Evolutionary conservation across 1,139 yeast genomes (phyloP), one percentile per base, ranked within the genome.

Genomic region (Meyerozyma guilliermondii): DNA sequence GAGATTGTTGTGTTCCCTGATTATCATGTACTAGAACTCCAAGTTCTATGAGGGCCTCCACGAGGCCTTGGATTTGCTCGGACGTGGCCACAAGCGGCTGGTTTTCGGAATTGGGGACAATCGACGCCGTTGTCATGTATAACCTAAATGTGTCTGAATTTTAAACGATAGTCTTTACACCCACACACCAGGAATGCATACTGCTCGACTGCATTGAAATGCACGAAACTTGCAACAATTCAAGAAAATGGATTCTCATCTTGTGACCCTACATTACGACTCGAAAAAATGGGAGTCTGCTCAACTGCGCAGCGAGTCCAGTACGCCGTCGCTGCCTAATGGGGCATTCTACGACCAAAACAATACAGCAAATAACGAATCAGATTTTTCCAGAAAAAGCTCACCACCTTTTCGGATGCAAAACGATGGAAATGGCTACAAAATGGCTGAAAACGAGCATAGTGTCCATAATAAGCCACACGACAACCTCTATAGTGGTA

Each of bases 1-100:
- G 74, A 2, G 76, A 67, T 50, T 71, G 76, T 20, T 56, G 66
- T 1, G 96, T 88, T 9, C 95, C 96, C 49, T 89, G 92, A 60
- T 84, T 88, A 62, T 92, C 98, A 60, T 92, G 96, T 2, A 89
- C 92, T 43, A 91, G 78, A 11, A 92, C 91, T 2, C 96, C 97
- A 29, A 91, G 69, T 58, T 91, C 96, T 11, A 89, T 81, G 46
- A 89, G 79, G 6, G 92, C 81, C 59, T 91, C 96, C n/a, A 91
- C 81, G 17, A 88, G 67, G 37, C 78, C 75, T 48, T 81, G 81
- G 3, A 91, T 69, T 53, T 84, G 82, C 17, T 77, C 80, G 38
- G 81, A 80, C 0, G 82, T 64, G 23, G 68, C 58, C 1, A 68
- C 68, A 30, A 83, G 59, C 10, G 83, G 78, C 44, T 59, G 62